phyloP scores from a whole-genome alignment of 805 yeast species.

The Ogataea populi-albae region DNA sequence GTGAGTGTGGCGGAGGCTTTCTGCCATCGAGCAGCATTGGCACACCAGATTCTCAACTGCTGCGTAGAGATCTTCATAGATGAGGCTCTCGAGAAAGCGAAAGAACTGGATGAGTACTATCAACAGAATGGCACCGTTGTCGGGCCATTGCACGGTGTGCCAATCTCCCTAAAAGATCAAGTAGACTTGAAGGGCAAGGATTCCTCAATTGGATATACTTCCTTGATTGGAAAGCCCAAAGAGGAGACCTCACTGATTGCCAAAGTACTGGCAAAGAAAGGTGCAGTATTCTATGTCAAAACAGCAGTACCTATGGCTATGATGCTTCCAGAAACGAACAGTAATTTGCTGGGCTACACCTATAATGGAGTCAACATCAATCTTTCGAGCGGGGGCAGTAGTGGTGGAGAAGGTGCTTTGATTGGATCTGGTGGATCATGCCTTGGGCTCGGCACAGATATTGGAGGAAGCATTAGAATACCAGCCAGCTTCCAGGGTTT shows the following conservation, averaged over 20 bases:
- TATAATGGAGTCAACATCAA: slow-evolving; percentile 32
- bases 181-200: slow-evolving; percentile 46
- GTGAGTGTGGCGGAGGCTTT: slow-evolving; percentile 39
- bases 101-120: slow-evolving; percentile 49
- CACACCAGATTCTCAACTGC: slow-evolving; percentile 48
- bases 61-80: slow-evolving; percentile 44
- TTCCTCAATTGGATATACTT: slow-evolving; percentile 49
- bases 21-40: slow-evolving; percentile 44
- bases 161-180: slow-evolving; percentile 60
- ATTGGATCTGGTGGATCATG: slow-evolving; percentile 35
- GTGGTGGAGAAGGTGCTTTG: slow-evolving; percentile 36
- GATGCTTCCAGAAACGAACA: slow-evolving; percentile 36
- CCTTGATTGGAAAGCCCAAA: slow-evolving; percentile 35
- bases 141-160: slow-evolving; percentile 62
- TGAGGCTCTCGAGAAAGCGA: slow-evolving; percentile 45
- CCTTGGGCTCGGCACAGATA: slow-evolving; percentile 57
- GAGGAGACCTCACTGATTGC: slow-evolving; percentile 38
- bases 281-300: slow-evolving; percentile 42
- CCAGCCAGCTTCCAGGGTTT: slow-evolving; percentile 60
- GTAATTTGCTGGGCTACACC: slow-evolving; percentile 33
- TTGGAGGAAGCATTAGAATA: slow-evolving; percentile 50
- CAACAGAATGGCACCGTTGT: slow-evolving; percentile 42
- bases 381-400: slow-evolving; percentile 35
- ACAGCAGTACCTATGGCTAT: slow-evolving; percentile 31
- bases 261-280: slow-evolving; percentile 43